Conservation (phyloP, 2,329 filamentous ascomycete species). For the Septoria linicola region DNA sequence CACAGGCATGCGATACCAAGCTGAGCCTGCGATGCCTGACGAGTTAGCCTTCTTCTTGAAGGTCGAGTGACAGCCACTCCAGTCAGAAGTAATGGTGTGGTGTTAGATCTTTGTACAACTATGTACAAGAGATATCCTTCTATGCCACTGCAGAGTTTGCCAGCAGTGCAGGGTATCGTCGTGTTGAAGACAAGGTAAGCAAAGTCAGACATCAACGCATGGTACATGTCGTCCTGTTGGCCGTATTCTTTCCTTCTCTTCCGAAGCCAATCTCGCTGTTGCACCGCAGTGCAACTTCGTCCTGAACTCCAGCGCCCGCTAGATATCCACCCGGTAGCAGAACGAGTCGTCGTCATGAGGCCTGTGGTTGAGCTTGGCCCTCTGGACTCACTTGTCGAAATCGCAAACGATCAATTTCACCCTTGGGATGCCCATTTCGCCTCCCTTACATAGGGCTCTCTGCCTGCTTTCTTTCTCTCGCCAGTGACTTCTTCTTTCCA, state of each 20-base stretch:
- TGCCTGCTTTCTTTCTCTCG: conserved; percentile 53
- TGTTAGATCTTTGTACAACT: too few species aligned
- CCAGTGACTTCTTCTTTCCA: conserved; percentile 77
- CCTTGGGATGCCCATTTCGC: conserved; percentile 60
- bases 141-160: too few species aligned
- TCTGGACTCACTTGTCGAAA: not conserved
- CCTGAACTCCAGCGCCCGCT: conserved; percentile 1
- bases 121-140: too few species aligned
- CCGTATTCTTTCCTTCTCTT: too few species aligned
- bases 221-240: too few species aligned
- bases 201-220: too few species aligned
- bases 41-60: conserved; percentile 18
- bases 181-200: too few species aligned
- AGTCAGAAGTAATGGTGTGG: not conserved
- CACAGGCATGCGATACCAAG: conserved; percentile 15
- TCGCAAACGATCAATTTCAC: conserved; percentile 10
- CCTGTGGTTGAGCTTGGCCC: conserved; percentile 21
- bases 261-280: too few species aligned
- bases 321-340: not conserved
- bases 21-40: conserved; percentile 12
- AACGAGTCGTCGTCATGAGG: conserved; percentile 1
- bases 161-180: too few species aligned
- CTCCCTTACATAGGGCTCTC: conserved; percentile 72
- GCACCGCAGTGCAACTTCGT: too few species aligned
- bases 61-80: conserved; percentile 4